These are phyloP conservation scores for Rhodotorula sp. DNA, from an alignment of 1,284 basidiomycete species.

Conservation along the genomic window DNA sequence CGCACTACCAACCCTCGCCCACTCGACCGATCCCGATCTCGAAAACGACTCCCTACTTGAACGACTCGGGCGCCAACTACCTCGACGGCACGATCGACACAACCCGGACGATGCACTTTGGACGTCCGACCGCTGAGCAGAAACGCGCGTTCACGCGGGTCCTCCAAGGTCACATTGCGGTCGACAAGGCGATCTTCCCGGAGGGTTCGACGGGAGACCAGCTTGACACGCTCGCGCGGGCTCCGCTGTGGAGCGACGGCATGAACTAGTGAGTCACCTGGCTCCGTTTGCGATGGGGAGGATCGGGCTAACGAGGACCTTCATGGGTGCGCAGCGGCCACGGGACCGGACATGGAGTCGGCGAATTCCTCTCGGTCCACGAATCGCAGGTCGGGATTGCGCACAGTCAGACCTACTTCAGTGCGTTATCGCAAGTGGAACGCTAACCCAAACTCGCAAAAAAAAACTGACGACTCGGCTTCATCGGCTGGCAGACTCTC, in stretches of 20 bases:
- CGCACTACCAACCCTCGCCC: constrained; percentile 84
- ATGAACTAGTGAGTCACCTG: constrained; percentile 56
- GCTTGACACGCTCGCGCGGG: constrained; percentile 83
- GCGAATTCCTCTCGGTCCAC: constrained; percentile 88
- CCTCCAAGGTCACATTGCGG: constrained; percentile 90
- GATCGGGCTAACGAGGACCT: not conserved
- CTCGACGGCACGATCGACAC: constrained; percentile 90
- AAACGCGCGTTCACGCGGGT: constrained; percentile 86
- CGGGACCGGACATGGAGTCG: constrained; percentile 85
- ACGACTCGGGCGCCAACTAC: constrained; percentile 55
- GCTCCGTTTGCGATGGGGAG: not conserved
- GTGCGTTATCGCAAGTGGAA: not conserved
- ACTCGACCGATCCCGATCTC: constrained; percentile 71
- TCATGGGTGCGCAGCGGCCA: constrained; percentile 14
- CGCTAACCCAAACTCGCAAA: too few species aligned
- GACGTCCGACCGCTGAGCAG: constrained; percentile 68
- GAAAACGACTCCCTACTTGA: constrained; percentile 78
- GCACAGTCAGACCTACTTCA: constrained; percentile 11
- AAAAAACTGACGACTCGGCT: not conserved
- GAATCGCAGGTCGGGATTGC: constrained; percentile 61
- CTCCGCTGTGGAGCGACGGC: constrained; percentile 86
- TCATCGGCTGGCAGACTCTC: constrained; percentile 51
- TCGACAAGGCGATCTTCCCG: constrained; percentile 83
- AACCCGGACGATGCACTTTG: constrained; percentile 81
- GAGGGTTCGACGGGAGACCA: constrained; percentile 72